These are phyloP conservation scores for Vigna radiata DNA, from an alignment of 306 rosid species.

Conservation along the genomic window DNA sequence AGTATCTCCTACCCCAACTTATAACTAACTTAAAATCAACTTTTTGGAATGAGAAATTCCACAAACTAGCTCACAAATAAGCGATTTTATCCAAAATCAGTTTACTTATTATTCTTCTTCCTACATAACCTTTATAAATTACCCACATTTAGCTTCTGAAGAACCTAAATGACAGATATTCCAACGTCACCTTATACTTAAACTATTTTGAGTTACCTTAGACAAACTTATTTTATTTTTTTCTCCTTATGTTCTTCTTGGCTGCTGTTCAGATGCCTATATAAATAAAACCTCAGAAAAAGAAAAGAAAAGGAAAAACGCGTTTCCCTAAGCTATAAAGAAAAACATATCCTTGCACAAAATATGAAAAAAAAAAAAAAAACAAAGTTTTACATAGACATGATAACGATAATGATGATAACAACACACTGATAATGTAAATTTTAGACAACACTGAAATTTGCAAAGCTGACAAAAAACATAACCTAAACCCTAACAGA, in stretches of 20 bases:
- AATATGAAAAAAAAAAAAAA: background rate
- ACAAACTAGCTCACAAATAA: no score
- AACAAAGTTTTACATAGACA: background rate
- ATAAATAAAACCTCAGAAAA: background rate
- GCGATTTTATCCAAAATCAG: no score
- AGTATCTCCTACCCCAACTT: no score
- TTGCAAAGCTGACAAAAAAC: no score
- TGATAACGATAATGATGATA: background rate
- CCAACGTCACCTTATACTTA: no score
- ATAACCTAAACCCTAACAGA: slow-evolving; percentile 1
- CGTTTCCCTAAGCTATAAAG: background rate
- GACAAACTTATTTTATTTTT: no score
- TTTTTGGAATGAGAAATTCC: background rate
- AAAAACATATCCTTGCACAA: background rate
- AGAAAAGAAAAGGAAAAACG: background rate
- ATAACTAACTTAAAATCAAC: background rate
- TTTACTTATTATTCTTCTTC: no score
- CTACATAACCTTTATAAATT: background rate
- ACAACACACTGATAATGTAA: no score
- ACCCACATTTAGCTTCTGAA: background rate
- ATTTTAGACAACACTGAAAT: no score
- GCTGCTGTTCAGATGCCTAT: background rate
- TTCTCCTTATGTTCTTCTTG: no score
- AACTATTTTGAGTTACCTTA: no score
- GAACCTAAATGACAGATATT: background rate